These are phyloP conservation scores for Urochloa ruziziensis DNA, from an alignment of 176 grass and related monocot species.

Conservation along the genomic window DNA sequence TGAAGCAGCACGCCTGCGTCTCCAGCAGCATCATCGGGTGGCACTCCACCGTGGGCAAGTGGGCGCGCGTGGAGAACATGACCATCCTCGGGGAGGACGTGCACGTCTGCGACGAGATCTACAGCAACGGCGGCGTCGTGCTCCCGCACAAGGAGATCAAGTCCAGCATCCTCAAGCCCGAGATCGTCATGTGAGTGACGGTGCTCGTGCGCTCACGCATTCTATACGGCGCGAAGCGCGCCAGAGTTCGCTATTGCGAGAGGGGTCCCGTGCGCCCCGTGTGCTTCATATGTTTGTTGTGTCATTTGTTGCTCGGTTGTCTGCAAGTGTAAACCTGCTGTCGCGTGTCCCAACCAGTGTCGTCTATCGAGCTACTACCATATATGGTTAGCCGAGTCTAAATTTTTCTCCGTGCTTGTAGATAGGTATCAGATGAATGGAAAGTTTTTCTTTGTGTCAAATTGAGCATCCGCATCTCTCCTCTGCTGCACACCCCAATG, in stretches of 20 bases:
- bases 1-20: slow-evolving; percentile 89
- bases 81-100: slow-evolving; percentile 93
- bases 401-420: slow-evolving; percentile 20
- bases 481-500: background rate
- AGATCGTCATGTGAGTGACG: slow-evolving; percentile 82
- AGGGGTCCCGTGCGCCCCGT: too few relatives aligned
- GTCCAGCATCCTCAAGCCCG: slow-evolving; percentile 85
- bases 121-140: slow-evolving; percentile 90
- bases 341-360: slow-evolving; percentile 1
- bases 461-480: background rate
- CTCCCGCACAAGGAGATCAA: slow-evolving; percentile 97
- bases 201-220: background rate
- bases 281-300: slow-evolving; percentile 37
- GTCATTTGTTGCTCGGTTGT: slow-evolving; percentile 31
- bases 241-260: too few relatives aligned
- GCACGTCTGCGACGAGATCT: slow-evolving; percentile 87
- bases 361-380: background rate
- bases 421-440: slow-evolving; percentile 29
- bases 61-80: slow-evolving; percentile 93
- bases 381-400: slow-evolving; percentile 16
- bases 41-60: slow-evolving; percentile 83
- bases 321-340: slow-evolving; percentile 42
- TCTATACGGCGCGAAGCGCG: background rate
- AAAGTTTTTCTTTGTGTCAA: background rate
- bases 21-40: slow-evolving; percentile 84